These are phyloP conservation scores for Amesomyces nigricolor DNA, from an alignment of 2,329 filamentous ascomycete genomes.

Conservation along the genomic window DNA sequence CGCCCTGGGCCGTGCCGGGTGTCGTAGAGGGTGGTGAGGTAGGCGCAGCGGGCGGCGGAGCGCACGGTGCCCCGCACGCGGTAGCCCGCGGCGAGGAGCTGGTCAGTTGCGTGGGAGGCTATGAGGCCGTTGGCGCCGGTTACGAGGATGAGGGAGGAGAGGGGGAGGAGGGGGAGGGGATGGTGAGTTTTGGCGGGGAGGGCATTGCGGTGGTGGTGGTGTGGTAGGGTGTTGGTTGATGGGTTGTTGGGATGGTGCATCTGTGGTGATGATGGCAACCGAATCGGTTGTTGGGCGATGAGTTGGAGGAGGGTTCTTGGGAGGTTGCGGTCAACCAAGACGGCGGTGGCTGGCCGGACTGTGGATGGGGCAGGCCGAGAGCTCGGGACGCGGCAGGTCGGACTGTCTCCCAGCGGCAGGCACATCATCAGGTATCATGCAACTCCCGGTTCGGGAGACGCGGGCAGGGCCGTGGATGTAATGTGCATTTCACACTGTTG, in stretches of 20 bases:
- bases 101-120: constrained; percentile 35
- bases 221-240: not conserved
- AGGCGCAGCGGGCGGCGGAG: constrained; percentile 27
- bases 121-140: constrained; percentile 41
- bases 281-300: too few relatives aligned
- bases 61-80: constrained; percentile 39
- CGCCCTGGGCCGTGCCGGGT: constrained; percentile 25
- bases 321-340: too few relatives aligned
- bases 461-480: too few relatives aligned
- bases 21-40: constrained; percentile 26
- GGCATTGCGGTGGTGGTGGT: not conserved
- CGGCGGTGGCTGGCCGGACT: too few relatives aligned
- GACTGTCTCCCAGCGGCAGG: too few relatives aligned
- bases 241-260: not conserved
- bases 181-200: not conserved
- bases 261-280: too few relatives aligned
- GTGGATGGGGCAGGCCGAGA: too few relatives aligned
- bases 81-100: constrained; percentile 34
- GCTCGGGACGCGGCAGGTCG: too few relatives aligned
- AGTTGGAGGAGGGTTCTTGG: too few relatives aligned
- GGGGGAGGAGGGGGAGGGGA: constrained; percentile 18
- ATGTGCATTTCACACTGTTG: too few relatives aligned
- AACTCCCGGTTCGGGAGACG: too few relatives aligned
- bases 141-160: constrained; percentile 29
- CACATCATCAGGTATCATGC: too few relatives aligned